Evolutionary conservation across 2,329 filamentous ascomycete species (phyloP), one percentile per base, ranked within the genome.

Genomic region (Fusarium gaditjirri): DNA sequence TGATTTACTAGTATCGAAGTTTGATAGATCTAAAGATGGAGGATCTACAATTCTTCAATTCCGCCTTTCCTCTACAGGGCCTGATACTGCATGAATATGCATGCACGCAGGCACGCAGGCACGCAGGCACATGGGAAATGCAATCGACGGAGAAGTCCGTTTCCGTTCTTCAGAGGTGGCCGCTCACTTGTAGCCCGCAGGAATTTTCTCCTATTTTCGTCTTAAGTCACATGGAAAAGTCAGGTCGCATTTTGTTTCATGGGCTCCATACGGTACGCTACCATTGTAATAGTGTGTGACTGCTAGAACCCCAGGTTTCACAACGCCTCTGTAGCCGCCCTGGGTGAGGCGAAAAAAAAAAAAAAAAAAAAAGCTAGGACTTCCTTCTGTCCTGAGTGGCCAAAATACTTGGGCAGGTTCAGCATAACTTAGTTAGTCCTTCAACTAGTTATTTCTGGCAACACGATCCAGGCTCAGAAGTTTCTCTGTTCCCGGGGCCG

Each of bases 271-370:
- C 29, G 52, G 41, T 57, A 35, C 41, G 49, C 39, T 49, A 55
- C 55, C 59, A 29, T 38, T n/a, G 27, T n/a, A 59, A 13, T 47
- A 25, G 57, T 54, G 58, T 71, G 68, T 75, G 74, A 61, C 72
- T 73, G 35, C 31, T 29, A 68, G 42, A 65, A 67, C 71, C 70
- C 74, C 72, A 65, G 54, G 75, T 76, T 76, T 76, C 75, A 76
- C 53, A 61, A 62, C 47, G 53, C 61, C 64, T 65, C 61, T 67
- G 38, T 70, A 72, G 67, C 69, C 71, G 69, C 64, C 65, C 60
- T 76, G 27, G 27, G 21, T 33, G 27, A 49, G 46, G 14, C 16
- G 23, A 23, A 23, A 31, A 31, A 47, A 29, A 33, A 23, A 23
- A 31, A 31, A 47, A 29, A n/a, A 33, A 23, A 23, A 31, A 31